phyloP scores from a whole-genome alignment of 768 basidiomycete genomes.

The Rhizopogon rudus region DNA sequence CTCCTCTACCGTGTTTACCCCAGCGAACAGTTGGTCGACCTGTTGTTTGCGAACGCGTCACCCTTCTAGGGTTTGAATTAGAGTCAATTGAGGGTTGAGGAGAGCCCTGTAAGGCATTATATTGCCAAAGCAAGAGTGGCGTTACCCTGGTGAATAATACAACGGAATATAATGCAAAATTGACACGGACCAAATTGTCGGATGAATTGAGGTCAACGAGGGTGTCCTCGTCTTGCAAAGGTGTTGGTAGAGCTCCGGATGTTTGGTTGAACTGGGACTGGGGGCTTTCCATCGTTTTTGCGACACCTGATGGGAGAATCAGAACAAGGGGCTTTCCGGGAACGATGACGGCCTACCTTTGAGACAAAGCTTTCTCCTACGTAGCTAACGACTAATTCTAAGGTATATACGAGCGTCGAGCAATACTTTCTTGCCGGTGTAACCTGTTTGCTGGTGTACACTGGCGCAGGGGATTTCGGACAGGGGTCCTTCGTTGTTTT shows the following conservation, averaged over 20 bases:
- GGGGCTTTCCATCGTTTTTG: conserved; percentile 28
- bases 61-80: conserved; percentile 16
- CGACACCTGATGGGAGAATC: conserved; percentile 25
- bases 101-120: conserved; percentile 13
- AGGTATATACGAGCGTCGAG: neutral
- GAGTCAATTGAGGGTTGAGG: conserved; percentile 20
- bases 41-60: conserved; percentile 30
- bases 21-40: conserved; percentile 29
- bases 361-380: neutral
- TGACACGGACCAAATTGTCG: conserved; percentile 24
- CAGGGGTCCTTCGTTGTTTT: conserved; percentile 4
- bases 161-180: conserved; percentile 27
- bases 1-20: conserved; percentile 27
- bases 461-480: conserved; percentile 2
- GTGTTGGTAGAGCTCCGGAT: conserved; percentile 5
- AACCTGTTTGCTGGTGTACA: neutral
- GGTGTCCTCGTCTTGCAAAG: conserved; percentile 15
- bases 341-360: conserved; percentile 10
- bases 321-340: conserved; percentile 1
- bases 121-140: conserved; percentile 15
- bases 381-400: neutral
- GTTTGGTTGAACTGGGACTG: conserved; percentile 17
- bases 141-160: conserved; percentile 20
- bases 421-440: neutral
- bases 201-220: conserved; percentile 20